phyloP scores from a whole-genome alignment of 805 yeast species.

The Wickerhamomyces xylosicus region DNA sequence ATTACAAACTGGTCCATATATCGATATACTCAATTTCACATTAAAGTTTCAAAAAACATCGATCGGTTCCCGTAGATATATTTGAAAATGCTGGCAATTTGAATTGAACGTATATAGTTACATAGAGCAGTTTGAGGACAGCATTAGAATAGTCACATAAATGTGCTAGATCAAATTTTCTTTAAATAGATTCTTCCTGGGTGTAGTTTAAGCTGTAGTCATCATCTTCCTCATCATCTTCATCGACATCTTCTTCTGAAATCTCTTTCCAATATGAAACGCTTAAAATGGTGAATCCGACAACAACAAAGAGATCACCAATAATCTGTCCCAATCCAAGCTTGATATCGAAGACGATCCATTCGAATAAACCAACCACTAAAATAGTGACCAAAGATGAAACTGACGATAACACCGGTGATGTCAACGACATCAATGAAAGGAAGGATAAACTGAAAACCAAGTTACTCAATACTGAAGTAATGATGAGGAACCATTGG shows the following conservation, averaged over 20 bases:
- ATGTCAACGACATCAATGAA: conserved; percentile 71
- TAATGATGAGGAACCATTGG: conserved; percentile 33
- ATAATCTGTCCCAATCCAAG: conserved; percentile 45
- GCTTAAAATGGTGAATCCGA: conserved; percentile 60
- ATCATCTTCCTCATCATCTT: conserved; percentile 18
- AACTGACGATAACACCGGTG: conserved; percentile 71
- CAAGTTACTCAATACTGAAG: conserved; percentile 55
- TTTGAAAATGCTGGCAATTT: too few relatives aligned
- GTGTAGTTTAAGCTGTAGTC: conserved; percentile 3
- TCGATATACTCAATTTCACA: too few relatives aligned
- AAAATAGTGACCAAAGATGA: conserved; percentile 67
- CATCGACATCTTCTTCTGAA: conserved; percentile 29
- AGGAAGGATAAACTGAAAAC: conserved; percentile 63
- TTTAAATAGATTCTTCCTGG: too few relatives aligned
- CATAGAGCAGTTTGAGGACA: too few relatives aligned
- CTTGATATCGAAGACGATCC: conserved; percentile 50
- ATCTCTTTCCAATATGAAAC: conserved; percentile 59
- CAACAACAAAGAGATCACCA: conserved; percentile 61
- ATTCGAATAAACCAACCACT: conserved; percentile 70
- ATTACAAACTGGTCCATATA: too few relatives aligned
- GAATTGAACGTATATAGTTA: too few relatives aligned
- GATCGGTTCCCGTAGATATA: too few relatives aligned
- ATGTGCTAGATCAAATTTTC: conserved; percentile 3
- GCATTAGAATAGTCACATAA: not conserved
- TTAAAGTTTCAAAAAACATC: too few relatives aligned